Percentiles rank a stretch among this genome's conserved stretches.
Conservation (phyloP, 208 protist species). For the Leishmania aethiopica region DNA sequence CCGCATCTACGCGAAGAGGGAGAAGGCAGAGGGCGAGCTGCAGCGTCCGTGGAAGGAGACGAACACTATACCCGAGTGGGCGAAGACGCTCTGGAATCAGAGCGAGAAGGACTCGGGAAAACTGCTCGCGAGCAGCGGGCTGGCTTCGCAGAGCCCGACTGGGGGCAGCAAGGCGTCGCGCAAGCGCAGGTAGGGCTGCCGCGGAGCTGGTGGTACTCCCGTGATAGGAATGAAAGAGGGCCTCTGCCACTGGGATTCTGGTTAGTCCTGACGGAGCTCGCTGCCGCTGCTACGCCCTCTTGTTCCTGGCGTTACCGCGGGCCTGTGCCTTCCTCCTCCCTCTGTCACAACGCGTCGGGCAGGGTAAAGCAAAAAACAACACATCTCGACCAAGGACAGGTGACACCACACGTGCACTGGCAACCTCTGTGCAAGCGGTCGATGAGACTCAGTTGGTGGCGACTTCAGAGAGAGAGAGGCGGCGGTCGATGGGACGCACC, state of each 20-base stretch:
- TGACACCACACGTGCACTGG: background rate
- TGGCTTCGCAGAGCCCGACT: slow-evolving; percentile 1
- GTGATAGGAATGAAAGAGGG: background rate
- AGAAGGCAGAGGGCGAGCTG: slow-evolving; percentile 53
- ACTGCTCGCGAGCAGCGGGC: slow-evolving; percentile 22
- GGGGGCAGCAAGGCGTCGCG: slow-evolving; percentile 23
- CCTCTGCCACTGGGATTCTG: background rate
- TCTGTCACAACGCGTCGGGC: background rate
- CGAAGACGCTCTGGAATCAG: slow-evolving; percentile 54
- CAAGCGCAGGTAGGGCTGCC: slow-evolving; percentile 33
- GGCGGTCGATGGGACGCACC: background rate
- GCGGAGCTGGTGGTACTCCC: background rate
- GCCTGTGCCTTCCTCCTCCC: background rate
- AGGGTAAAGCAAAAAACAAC: background rate
- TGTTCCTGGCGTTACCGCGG: background rate
- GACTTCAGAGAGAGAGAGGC: background rate
- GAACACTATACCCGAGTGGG: slow-evolving; percentile 60
- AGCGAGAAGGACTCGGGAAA: slow-evolving; percentile 39
- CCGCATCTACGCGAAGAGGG: slow-evolving; percentile 58
- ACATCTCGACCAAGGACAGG: background rate
- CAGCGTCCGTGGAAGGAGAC: slow-evolving; percentile 75
- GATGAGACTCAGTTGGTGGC: background rate
- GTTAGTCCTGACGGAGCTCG: background rate
- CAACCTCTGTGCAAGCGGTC: background rate
- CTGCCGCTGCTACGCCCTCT: background rate